Evolutionary conservation across 768 basidiomycete genomes (phyloP).

Genomic region (Russula dissimulans): DNA sequence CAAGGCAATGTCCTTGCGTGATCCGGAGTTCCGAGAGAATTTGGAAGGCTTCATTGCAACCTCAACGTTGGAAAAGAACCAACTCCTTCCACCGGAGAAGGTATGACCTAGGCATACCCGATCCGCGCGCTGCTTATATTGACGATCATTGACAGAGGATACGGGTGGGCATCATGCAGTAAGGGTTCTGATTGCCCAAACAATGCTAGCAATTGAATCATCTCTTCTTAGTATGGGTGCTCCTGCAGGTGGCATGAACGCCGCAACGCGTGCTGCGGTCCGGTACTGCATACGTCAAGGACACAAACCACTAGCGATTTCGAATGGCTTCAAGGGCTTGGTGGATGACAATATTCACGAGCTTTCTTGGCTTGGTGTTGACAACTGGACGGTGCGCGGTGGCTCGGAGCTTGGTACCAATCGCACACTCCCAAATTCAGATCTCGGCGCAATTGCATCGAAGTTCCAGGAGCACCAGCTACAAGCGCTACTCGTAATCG

Average conservation of each 20-base stretch:
- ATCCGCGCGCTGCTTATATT: background rate
- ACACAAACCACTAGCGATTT: slow-evolving; percentile 83
- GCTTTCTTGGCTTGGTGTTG: slow-evolving; percentile 93
- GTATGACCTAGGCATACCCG: slow-evolving; percentile 15
- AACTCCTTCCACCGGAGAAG: slow-evolving; percentile 27
- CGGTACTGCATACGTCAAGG: slow-evolving; percentile 90
- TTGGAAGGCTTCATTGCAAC: slow-evolving; percentile 78
- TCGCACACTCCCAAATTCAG: slow-evolving; percentile 73
- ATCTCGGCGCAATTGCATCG: slow-evolving; percentile 81
- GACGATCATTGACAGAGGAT: slow-evolving; percentile 42
- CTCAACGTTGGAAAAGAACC: slow-evolving; percentile 43
- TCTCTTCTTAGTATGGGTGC: slow-evolving; percentile 68
- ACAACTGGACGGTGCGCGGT: slow-evolving; percentile 92
- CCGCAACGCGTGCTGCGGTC: slow-evolving; percentile 89
- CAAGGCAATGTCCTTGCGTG: slow-evolving; percentile 80
- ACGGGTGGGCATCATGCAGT: slow-evolving; percentile 80
- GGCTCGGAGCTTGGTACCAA: slow-evolving; percentile 98
- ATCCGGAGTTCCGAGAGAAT: slow-evolving; percentile 84
- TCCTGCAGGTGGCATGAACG: slow-evolving; percentile 98
- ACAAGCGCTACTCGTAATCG: slow-evolving; percentile 79
- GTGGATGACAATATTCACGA: slow-evolving; percentile 82
- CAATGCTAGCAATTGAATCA: slow-evolving; percentile 8
- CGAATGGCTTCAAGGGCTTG: slow-evolving; percentile 94
- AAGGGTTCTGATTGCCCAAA: slow-evolving; percentile 25
- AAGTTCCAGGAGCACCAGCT: slow-evolving; percentile 83